phyloP scores from a whole-genome alignment of 805 yeast genomes.

The Myxozyma monticola region DNA sequence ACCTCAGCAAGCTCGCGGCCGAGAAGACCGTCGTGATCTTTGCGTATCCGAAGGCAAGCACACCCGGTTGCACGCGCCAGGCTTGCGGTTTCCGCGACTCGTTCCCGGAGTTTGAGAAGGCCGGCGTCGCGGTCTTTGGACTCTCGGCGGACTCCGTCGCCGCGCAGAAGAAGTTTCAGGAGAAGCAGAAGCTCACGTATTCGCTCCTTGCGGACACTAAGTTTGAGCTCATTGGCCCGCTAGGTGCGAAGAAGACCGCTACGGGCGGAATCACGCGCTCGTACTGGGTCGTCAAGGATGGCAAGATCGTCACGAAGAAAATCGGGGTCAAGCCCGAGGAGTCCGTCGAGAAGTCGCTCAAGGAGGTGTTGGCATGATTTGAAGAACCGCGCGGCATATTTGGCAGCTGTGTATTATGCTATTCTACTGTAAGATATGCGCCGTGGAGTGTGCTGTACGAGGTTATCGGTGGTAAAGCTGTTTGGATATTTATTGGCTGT shows the following conservation, averaged over 20 bases:
- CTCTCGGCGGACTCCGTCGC: slow-evolving; percentile 78
- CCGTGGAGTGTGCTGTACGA: no score
- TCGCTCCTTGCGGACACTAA: slow-evolving; percentile 75
- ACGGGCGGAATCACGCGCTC: slow-evolving; percentile 82
- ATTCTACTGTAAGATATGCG: no score
- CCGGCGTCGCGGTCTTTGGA: slow-evolving; percentile 66
- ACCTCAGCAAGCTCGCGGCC: slow-evolving; percentile 42
- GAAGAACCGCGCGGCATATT: no score
- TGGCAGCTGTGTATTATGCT: no score
- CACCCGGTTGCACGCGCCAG: slow-evolving; percentile 96
- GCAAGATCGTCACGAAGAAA: slow-evolving; percentile 57
- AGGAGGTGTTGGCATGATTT: slow-evolving; percentile 14
- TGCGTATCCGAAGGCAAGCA: slow-evolving; percentile 88
- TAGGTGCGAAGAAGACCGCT: slow-evolving; percentile 84
- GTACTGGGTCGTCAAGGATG: slow-evolving; percentile 87
- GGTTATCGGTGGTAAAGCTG: no score
- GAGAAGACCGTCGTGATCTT: slow-evolving; percentile 22
- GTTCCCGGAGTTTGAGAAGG: slow-evolving; percentile 53
- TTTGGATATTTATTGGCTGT: no score
- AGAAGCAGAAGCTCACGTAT: slow-evolving; percentile 71
- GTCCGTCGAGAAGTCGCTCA: slow-evolving; percentile 38
- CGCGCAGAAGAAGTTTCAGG: slow-evolving; percentile 73
- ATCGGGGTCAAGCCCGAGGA: slow-evolving; percentile 51
- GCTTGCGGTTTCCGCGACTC: slow-evolving; percentile 83
- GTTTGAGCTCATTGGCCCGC: slow-evolving; percentile 61